Percentiles rank a stretch among this genome's conserved stretches.
phyloP scores from a whole-genome alignment of 108 stramenopile genomes.

The Nitzschia putrida region DNA sequence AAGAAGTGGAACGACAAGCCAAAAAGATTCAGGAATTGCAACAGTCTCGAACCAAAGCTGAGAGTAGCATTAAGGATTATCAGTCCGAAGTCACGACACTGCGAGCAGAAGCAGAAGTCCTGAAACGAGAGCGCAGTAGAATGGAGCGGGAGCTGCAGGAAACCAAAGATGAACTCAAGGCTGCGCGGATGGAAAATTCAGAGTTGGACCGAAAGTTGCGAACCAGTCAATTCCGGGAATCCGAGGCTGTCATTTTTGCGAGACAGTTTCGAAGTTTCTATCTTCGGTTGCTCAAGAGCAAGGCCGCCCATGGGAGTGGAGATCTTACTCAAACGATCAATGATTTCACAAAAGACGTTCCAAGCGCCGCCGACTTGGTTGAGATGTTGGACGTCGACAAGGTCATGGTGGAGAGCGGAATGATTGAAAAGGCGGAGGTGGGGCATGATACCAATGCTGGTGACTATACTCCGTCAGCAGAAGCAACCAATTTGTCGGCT shows the following conservation, averaged over 20 bases:
- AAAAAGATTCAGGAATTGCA: constrained; percentile 12
- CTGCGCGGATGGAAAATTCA: constrained; percentile 41
- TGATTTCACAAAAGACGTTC: constrained; percentile 54
- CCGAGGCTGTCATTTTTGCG: constrained; percentile 82
- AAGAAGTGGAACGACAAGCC: constrained; percentile 39
- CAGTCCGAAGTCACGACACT: constrained; percentile 66
- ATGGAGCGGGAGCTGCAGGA: constrained; percentile 49
- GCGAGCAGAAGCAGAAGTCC: constrained; percentile 63
- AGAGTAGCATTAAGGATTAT: constrained; percentile 45
- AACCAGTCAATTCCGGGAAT: constrained; percentile 84
- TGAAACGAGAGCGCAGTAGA: constrained; percentile 51
- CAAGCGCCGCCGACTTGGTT: constrained; percentile 68
- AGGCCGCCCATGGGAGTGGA: constrained; percentile 68
- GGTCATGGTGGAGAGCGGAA: constrained; percentile 75
- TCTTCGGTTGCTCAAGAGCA: constrained; percentile 60
- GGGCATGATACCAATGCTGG: constrained; percentile 53
- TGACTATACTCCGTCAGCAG: constrained; percentile 19
- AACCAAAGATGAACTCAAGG: constrained; percentile 54
- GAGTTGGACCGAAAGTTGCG: constrained; percentile 70
- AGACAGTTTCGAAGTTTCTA: constrained; percentile 86
- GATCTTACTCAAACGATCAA: constrained; percentile 33
- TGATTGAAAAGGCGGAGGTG: constrained; percentile 75
- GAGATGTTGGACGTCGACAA: constrained; percentile 79
- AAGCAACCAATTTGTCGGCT: constrained; percentile 10
- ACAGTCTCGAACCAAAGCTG: constrained; percentile 22